Base-by-base conservation (phyloP, 2,329 filamentous ascomycete genomes). In the Alternaria triticimaculans region DNA sequence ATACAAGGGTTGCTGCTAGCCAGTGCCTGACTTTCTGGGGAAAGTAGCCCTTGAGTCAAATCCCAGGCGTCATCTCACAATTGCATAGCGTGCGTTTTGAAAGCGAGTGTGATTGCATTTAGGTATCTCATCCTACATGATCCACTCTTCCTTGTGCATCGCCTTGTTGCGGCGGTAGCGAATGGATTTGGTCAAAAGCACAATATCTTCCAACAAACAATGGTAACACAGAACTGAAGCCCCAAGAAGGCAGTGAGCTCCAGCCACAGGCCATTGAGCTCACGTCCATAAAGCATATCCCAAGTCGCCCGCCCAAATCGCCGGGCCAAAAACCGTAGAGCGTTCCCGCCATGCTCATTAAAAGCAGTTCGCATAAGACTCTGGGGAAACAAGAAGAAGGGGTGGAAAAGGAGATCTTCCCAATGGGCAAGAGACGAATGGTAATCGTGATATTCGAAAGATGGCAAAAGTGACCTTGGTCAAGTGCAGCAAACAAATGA, bases 51-150 rank as follows among this genome's bases (percentile, higher is more conserved):
- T 18, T 18, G 12, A 12, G 5, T 44, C 23, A 33, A 20, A 28
- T 14, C 25, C 9, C 5, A 6, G 15, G 10, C 23, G 2, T 28
- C 21, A 44, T 37, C 25, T 28, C 33, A 28, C 21, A 48, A 63
- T 28, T 21, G 28, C 1, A 21, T 21, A n/a, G 56, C 20, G 6
- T 15, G 15, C 7, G 3, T 15, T 49, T 62, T 49, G 51, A 71
- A 69, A 77, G 75, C 69, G 75, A 78, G 74, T 76, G 76, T 78
- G 72, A 75, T 77, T 63, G 65, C 72, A 78, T 78, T 78, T 65
- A 75, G 73, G 69, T 76, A 49, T 74, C 62, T 78, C 68, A 76
- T 77, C 75, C 75, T 78, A 77, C 74, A 67, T 70, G 49, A 62
- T 60, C 48, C 58, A 62, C 64, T 69, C 69, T 56, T 69, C 56